Evolutionary conservation across 768 basidiomycete species (phyloP).

Genomic region (Hypholoma sublateritium): DNA sequence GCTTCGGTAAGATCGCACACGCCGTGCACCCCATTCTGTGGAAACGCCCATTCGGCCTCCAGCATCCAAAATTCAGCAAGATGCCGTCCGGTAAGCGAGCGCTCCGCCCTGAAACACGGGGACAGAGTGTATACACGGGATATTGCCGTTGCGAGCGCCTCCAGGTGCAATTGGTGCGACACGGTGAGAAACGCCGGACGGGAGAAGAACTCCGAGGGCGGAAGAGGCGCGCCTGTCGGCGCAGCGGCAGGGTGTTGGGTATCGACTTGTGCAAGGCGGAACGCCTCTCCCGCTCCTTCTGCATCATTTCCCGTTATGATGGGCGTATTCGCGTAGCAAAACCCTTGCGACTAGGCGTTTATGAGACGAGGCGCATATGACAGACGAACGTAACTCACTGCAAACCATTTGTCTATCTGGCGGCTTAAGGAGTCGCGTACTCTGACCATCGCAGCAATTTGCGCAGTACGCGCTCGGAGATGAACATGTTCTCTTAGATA

Average conservation of each 20-base stretch:
- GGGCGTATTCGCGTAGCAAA: constrained; percentile 79
- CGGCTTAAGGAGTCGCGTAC: constrained; percentile 60
- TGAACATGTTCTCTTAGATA: constrained; percentile 86
- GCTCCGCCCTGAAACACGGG: constrained; percentile 94
- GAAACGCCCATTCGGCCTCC: constrained; percentile 84
- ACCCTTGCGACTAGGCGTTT: constrained; percentile 65
- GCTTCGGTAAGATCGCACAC: constrained; percentile 41
- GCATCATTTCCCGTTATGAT: constrained; percentile 90
- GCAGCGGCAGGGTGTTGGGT: constrained; percentile 27
- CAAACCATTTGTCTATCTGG: constrained; percentile 66
- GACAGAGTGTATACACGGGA: constrained; percentile 89
- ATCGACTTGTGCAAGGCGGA: constrained; percentile 55
- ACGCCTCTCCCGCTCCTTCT: constrained; percentile 95
- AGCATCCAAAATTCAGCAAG: constrained; percentile 99
- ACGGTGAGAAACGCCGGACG: constrained; percentile 86
- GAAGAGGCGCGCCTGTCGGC: constrained; percentile 13
- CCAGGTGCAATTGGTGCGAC: constrained; percentile 94
- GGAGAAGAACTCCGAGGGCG: constrained; percentile 64
- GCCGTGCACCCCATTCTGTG: constrained; percentile 38
- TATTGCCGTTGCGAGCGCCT: constrained; percentile 76
- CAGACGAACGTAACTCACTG: constrained; percentile 40
- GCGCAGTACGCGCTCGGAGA: constrained; percentile 78
- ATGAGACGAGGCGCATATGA: background rate
- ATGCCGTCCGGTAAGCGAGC: constrained; percentile 85
- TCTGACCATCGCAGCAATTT: constrained; percentile 72